Base-by-base conservation (phyloP, 2,329 filamentous ascomycete species). In the Fonsecaea erecta region DNA sequence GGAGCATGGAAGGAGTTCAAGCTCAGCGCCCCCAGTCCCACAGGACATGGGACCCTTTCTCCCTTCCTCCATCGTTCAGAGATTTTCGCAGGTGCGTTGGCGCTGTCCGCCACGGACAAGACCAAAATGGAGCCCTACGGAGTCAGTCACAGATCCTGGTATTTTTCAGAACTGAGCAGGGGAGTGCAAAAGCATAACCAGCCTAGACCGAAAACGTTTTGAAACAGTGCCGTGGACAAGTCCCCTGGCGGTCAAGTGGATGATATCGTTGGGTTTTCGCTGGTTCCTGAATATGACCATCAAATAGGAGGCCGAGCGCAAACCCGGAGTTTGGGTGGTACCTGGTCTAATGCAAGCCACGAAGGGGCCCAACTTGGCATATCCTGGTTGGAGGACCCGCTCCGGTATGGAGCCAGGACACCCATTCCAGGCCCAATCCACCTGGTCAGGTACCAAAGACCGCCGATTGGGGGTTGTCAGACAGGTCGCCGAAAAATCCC, bases 301-400 rank as follows among this genome's bases (percentile, higher is more conserved):
- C 69, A 57, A 71, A 71, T 71, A 56, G 66, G 24, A 58, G 51
- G n/a, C 24, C 55, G 65, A 71, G 68, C 70, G 70, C 70, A 71
- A 71, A 66, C 52, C 61, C 57, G 60, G 57, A 57, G 53, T 16
- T 37, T 37, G 16, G 32, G 51, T 34, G 52, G 60, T 60, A 48
- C 58, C 57, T 54, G 60, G 34, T 32, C 70, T 71, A 71, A 68
- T 70, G 68, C 70, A 68, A 63, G 68, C 63, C 60, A 53, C 32
- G 43, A 57, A 32, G 55, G n/a, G 52, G 35, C 32, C 37, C 52
- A 32, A 28, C 43, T 62, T 55, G 52, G 58, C 64, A 62, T 54
- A 62, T 56, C 60, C 61, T 55, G 61, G 58, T 61, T 55, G 24
- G 34, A 32, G 12, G 40, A 51, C 26, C 52, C 63, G n/a, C 53